Conservation (phyloP, 768 basidiomycete genomes). For the Suillus cothurnatus region DNA sequence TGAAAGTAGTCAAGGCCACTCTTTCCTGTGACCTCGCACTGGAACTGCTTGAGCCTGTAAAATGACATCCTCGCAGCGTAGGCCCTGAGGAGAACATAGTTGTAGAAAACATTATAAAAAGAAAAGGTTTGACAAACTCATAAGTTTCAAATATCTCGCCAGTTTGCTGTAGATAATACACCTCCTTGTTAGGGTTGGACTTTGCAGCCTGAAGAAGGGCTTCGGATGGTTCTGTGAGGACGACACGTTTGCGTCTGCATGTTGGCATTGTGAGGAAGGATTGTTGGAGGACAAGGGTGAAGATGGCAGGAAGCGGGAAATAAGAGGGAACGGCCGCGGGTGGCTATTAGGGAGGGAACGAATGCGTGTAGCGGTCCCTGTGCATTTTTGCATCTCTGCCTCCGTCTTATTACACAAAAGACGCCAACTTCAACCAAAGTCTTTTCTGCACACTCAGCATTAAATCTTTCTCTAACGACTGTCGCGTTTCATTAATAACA, state of each 20-base stretch:
- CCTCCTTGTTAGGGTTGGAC: constrained; percentile 67
- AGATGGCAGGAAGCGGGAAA: constrained; percentile 54
- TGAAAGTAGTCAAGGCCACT: constrained; percentile 93
- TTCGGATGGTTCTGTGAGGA: constrained; percentile 81
- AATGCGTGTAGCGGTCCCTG: constrained; percentile 42
- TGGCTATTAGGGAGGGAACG: constrained; percentile 60
- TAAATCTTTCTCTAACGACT: background rate
- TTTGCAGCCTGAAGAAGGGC: constrained; percentile 66
- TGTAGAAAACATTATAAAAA: constrained; percentile 22
- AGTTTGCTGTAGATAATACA: constrained; percentile 92
- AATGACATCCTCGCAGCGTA: constrained; percentile 94
- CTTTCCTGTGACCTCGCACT: constrained; percentile 97
- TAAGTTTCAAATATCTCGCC: constrained; percentile 98
- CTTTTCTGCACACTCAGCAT: constrained; percentile 10
- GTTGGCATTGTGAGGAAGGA: constrained; percentile 69
- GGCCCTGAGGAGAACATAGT: constrained; percentile 43
- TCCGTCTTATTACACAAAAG: constrained; percentile 22
- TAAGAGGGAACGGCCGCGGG: constrained; percentile 57
- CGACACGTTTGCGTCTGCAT: constrained; percentile 87
- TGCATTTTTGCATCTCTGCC: constrained; percentile 28
- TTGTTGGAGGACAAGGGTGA: constrained; percentile 46
- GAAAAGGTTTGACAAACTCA: constrained; percentile 64
- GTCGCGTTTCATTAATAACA: constrained; percentile 1
- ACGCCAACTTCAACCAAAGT: constrained; percentile 23
- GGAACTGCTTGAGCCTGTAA: constrained; percentile 92